Percentiles rank a stretch among this genome's conserved stretches.
Evolutionary conservation across 2,329 filamentous ascomycete species (phyloP).

Genomic region (Hortaea werneckii): DNA sequence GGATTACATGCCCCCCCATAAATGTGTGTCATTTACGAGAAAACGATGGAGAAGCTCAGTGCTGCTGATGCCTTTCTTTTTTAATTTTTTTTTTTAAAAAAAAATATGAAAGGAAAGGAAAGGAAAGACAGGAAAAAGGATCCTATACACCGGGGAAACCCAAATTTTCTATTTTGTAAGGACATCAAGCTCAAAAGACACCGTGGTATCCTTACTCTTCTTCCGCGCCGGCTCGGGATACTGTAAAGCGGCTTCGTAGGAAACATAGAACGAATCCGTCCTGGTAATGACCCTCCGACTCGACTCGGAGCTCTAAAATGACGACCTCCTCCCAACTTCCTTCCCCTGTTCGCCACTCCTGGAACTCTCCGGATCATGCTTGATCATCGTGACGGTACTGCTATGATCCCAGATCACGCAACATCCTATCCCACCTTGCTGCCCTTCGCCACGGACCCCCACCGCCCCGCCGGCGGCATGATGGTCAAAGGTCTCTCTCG

Average conservation of each 20-base stretch:
- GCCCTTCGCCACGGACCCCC: not conserved
- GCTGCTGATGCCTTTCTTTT: not conserved
- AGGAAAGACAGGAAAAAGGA: no score
- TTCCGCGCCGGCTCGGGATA: not conserved
- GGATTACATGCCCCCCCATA: no score
- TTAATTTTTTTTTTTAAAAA: no score
- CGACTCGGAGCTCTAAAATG: not conserved
- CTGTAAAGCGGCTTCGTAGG: not conserved
- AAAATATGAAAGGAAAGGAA: no score
- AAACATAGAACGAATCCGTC: slow-evolving; percentile 2
- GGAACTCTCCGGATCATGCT: not conserved
- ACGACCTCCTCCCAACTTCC: not conserved
- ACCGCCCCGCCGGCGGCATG: no score
- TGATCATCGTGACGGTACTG: slow-evolving; percentile 1
- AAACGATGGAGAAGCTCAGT: not conserved
- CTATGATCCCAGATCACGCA: not conserved
- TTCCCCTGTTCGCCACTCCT: not conserved
- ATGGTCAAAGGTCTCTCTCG: no score
- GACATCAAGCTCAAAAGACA: not conserved
- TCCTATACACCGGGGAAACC: no score
- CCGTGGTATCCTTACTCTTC: not conserved
- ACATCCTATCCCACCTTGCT: not conserved
- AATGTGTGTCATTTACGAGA: no score
- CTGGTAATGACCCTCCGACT: slow-evolving; percentile 1
- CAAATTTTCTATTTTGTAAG: not conserved